Base-by-base conservation (phyloP, 179 eudicot species). In the Vitellaria paradoxa region DNA sequence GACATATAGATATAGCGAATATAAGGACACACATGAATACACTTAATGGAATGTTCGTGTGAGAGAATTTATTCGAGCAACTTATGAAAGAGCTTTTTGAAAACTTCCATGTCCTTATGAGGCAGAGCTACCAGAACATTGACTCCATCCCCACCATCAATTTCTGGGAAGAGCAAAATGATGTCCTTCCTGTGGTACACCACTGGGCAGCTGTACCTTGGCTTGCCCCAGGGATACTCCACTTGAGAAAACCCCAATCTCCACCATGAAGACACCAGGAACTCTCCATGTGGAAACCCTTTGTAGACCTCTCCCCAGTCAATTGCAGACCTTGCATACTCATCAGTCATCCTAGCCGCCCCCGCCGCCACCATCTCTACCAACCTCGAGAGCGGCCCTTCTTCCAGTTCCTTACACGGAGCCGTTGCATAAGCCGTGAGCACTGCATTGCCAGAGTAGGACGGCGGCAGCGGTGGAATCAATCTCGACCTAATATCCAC, bases 221-320 rank as follows among this genome's bases (percentile, higher is more conserved):
- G 92, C 68, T 88, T 90, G 0, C 98, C 98, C 98, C 98, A 94
- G 1, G 96, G 98, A 65, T 85, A 94, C 80, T 86, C 92, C 70
- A 90, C 90, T 37, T 85, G 78, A 71, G 76, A 82, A 72, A 94
- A 90, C 86, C 98, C 98, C 76, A 94, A 55, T 71, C 92, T 85
- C 97, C 97, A 92, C 98, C 98, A 94, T 7, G 98, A 94, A 0
- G 98, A 89, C 5, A 94, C 74, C 53, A 92, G 74, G 72, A 92
- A 92, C 81, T 94, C 98, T 37, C 97, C 98, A 74, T 88, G 74
- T 0, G 97, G 97, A 20, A 94, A 91, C 73, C 98, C 98, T 78
- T 84, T 88, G 84, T 91, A 69, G 14, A 87, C 10, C 77, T 92
- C 93, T 17, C 94, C 96, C 97, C 97, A 92, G 50, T 94, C 98